Percentiles rank a stretch among this genome's conserved stretches.
These are phyloP conservation scores for Papiliotrema laurentii DNA, from an alignment of 1,284 basidiomycete genomes.

Conservation along the genomic window DNA sequence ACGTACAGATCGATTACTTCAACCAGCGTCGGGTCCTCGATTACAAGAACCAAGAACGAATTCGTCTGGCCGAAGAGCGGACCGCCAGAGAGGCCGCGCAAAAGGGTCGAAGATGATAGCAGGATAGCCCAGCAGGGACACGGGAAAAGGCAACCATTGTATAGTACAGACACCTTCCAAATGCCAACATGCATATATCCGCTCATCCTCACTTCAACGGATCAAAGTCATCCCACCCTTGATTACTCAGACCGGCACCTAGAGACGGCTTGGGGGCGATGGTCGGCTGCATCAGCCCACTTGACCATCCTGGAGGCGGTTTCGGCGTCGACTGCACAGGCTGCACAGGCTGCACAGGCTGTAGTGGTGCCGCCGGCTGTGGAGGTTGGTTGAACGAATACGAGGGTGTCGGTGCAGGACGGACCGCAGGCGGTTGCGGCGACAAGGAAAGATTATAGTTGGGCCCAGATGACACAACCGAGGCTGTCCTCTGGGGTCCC, in stretches of 20 bases:
- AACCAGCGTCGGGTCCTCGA: constrained; percentile 50
- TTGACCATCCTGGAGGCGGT: constrained; percentile 40
- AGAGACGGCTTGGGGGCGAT: constrained; percentile 28
- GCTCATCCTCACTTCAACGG: constrained; percentile 37
- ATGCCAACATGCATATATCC: too few species aligned
- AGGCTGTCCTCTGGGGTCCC: not conserved
- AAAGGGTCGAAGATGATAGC: not conserved
- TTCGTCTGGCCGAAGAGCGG: too few species aligned
- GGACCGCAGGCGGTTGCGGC: constrained; percentile 23
- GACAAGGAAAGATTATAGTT: constrained; percentile 44
- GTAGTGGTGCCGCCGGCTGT: not conserved
- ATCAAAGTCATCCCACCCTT: constrained; percentile 47
- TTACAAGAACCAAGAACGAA: too few species aligned
- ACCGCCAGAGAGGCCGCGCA: not conserved
- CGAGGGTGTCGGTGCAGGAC: constrained; percentile 2
- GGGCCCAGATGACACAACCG: constrained; percentile 19
- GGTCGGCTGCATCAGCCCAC: constrained; percentile 42
- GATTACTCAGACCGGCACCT: constrained; percentile 7
- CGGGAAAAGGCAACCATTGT: too few species aligned
- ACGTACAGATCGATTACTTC: constrained; percentile 50
- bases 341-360: constrained; percentile 3
- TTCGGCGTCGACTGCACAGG: constrained; percentile 9
- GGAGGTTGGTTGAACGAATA: not conserved
- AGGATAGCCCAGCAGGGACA: not conserved
- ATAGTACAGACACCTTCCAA: too few species aligned